A percentile compares a stretch with the other conserved stretches of the same genome.
Conservation (phyloP, 441 rosid genomes). For the Metrosideros polymorpha region DNA sequence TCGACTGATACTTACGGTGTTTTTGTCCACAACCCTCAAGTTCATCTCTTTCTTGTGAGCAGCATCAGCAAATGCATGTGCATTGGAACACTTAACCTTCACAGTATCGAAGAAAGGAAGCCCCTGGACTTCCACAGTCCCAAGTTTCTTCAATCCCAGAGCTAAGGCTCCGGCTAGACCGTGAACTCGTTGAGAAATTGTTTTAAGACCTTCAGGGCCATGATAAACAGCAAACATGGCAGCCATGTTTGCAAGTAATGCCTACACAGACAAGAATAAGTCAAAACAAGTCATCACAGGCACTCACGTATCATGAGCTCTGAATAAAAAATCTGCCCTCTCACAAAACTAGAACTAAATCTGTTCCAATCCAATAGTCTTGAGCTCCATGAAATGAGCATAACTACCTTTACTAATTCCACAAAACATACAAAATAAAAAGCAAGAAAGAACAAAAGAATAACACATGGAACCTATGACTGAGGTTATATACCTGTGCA, state of each 20-base stretch:
- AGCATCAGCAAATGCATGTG: conserved; percentile 67
- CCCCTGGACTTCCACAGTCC: conserved; percentile 69
- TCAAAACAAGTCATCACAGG: not conserved
- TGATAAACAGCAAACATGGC: conserved; percentile 98
- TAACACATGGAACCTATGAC: not conserved
- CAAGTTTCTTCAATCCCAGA: conserved; percentile 80
- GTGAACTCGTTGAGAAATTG: conserved; percentile 67
- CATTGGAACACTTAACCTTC: conserved; percentile 64
- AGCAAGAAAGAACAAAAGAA: not conserved
- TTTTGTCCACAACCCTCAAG: conserved; percentile 67
- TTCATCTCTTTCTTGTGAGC: conserved; percentile 67
- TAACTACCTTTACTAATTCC: not conserved
- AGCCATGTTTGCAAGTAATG: conserved; percentile 95
- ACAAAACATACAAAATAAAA: not conserved
- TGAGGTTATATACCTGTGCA: conserved; percentile 64
- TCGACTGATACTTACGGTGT: conserved; percentile 49
- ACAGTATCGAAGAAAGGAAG: conserved; percentile 81
- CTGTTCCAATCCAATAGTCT: not conserved
- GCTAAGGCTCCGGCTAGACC: conserved; percentile 91
- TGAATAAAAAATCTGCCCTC: not conserved
- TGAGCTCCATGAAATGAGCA: not conserved
- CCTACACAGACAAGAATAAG: conserved; percentile 21
- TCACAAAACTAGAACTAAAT: not conserved
- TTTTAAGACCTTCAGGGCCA: conserved; percentile 89
- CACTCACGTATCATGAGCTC: not conserved